Evolutionary conservation across 1,284 basidiomycete species (phyloP), one percentile per base, ranked within the genome.

Genomic region (Ustilago esculenta): DNA sequence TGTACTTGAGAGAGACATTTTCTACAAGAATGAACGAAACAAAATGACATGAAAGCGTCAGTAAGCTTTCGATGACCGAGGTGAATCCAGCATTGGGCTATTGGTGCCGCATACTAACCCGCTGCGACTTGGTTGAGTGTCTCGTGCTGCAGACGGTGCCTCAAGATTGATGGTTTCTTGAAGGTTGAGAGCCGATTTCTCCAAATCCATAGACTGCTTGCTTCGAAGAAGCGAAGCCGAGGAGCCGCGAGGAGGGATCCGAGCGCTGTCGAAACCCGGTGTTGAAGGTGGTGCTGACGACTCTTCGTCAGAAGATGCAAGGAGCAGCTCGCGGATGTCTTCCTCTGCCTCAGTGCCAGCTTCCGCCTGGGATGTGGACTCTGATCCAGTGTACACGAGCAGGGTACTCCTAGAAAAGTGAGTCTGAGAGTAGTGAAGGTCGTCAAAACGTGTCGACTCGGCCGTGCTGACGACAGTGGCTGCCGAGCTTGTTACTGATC

Each of bases 1-100:
- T 68, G 65, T 14, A 68, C 58, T 37, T 61, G 57, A 43, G 40
- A 45, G 49, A 68, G 54, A 57, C 58, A 57, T 57, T 54, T 68
- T 33, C 65, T 61, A 39, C 30, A 24, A 11, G n/a, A 25, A 10
- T 2, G 1, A 41, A 29, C 17, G 27, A 6, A 29, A 29, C 7
- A n/a, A 25, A 27, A 11, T 2, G 1, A 41, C 21, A 21, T 18
- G 5, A 12, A 6, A 39, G 29, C 10, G 30, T 46, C 27, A 46
- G 36, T 10, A 21, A 18, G 37, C 23, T 34, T 2, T 33, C 29
- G n/a, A 33, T 25, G 12, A 24, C n/a, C 4, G 18, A 5, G 39
- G 21, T 24, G 21, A 29, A 6, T 29, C 5, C 6, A 14, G n/a
- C n/a, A 20, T 20, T 8, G 30, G 12, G 32, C 25, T 11, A 37